A percentile compares a stretch with the other conserved stretches of the same genome.
Conservation (phyloP, 768 basidiomycete species). For the Ramaria rubella region DNA sequence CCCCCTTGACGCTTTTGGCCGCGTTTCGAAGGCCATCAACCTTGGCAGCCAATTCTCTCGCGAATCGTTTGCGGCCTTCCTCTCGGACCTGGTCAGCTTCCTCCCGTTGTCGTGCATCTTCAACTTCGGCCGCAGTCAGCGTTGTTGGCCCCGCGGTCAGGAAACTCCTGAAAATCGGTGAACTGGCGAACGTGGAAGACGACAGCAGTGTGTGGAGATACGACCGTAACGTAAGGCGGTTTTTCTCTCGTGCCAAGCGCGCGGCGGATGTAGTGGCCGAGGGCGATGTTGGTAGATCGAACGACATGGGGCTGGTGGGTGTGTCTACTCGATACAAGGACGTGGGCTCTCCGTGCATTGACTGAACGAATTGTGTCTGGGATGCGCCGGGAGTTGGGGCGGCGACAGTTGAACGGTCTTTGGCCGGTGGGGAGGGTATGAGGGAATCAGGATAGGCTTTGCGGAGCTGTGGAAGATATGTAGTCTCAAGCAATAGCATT, state of each 20-base stretch:
- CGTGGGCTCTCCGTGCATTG: not conserved
- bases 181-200: slow-evolving; percentile 68
- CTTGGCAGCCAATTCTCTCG: slow-evolving; percentile 74
- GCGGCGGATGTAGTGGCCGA: slow-evolving; percentile 14
- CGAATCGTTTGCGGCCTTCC: slow-evolving; percentile 80
- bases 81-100: slow-evolving; percentile 86
- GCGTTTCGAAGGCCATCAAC: slow-evolving; percentile 83
- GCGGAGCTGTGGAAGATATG: slow-evolving; percentile 50
- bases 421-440: slow-evolving; percentile 78
- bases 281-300: not conserved
- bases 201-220: slow-evolving; percentile 81
- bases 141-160: slow-evolving; percentile 68
- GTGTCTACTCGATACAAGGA: not conserved
- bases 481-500: not conserved
- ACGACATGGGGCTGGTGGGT: not conserved
- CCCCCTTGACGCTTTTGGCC: slow-evolving; percentile 84
- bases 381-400: slow-evolving; percentile 24
- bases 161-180: slow-evolving; percentile 82
- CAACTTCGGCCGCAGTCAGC: slow-evolving; percentile 63
- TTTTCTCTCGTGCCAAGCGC: slow-evolving; percentile 84
- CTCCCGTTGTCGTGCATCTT: slow-evolving; percentile 73
- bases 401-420: slow-evolving; percentile 72
- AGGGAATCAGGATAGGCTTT: slow-evolving; percentile 79
- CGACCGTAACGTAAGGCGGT: slow-evolving; percentile 85
- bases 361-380: slow-evolving; percentile 11